Evolutionary conservation across 495 filamentous ascomycete genomes (phyloP).

Genomic region (Penicillium arizonense): DNA sequence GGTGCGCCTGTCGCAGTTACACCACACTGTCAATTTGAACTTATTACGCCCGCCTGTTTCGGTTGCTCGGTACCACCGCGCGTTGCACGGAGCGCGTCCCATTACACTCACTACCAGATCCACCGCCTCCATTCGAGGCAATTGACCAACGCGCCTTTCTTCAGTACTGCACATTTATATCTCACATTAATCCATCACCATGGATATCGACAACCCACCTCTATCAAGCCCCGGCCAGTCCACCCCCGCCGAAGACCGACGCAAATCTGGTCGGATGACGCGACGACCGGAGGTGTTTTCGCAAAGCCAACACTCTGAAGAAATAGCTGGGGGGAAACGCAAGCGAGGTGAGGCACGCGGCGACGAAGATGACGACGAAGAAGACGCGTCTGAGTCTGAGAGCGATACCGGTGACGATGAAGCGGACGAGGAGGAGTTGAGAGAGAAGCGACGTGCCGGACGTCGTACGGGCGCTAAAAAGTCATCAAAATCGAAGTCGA

Average conservation of each 20-base stretch:
- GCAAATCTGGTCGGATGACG: slow-evolving; percentile 80
- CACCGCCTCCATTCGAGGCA: neutral
- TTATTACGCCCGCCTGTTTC: neutral
- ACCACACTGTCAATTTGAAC: neutral
- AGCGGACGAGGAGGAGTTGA: slow-evolving; percentile 65
- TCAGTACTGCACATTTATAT: neutral
- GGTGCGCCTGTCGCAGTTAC: neutral
- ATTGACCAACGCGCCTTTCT: neutral
- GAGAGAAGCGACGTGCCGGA: slow-evolving; percentile 52
- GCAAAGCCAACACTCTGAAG: slow-evolving; percentile 35
- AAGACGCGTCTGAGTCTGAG: slow-evolving; percentile 54
- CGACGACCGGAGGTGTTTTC: slow-evolving; percentile 69
- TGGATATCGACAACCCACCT: slow-evolving; percentile 36
- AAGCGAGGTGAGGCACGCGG: slow-evolving; percentile 46
- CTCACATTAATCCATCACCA: slow-evolving; percentile 8
- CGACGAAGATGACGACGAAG: slow-evolving; percentile 46
- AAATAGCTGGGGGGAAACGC: slow-evolving; percentile 47
- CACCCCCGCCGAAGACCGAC: slow-evolving; percentile 54
- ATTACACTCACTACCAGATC: slow-evolving; percentile 4
- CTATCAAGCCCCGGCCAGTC: slow-evolving; percentile 27
- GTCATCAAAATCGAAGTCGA: slow-evolving; percentile 37
- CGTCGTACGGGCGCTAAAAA: slow-evolving; percentile 61
- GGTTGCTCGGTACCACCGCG: slow-evolving; percentile 23
- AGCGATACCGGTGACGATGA: slow-evolving; percentile 50
- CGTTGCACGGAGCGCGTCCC: slow-evolving; percentile 29